Evolutionary conservation across 2,329 filamentous ascomycete species (phyloP), one percentile per base, ranked within the genome.

Genomic region (Periconia macrospinosa): DNA sequence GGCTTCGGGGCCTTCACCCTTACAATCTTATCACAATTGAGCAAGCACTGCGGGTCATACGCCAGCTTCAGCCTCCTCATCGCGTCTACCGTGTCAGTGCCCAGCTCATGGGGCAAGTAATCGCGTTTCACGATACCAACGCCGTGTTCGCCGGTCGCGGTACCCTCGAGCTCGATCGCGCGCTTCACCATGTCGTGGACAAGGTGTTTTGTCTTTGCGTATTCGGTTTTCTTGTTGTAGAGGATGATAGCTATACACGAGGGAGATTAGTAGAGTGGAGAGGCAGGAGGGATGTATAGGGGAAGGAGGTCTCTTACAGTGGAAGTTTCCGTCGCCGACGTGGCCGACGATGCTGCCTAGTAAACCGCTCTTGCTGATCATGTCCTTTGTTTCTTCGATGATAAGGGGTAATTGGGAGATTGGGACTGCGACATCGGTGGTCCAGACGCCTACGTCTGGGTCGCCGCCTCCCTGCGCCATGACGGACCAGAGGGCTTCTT

Each of bases 31-130:
- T 87, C 84, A 63, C 83, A 85, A 61, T 87, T 87, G 23, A 87
- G 76, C 60, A 87, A 66, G 62, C 84, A 84, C 42, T 91, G 76
- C 2, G 90, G 90, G 72, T 94, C 91, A 58, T 92, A 88, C 0
- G 90, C 88, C 64, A 86, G 81, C 78, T 94, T 94, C 71, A 93
- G 85, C 86, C 88, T 90, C 74, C 90, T 83, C 90, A 95, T 95
- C 19, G 88, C 81, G 75, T 92, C 89, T 9, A 95, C 89, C 0
- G 90, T 91, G 13, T 76, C 79, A 70, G 85, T 79, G 13, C 90
- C 89, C 41, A 94, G 78, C 75, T 95, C 90, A 67, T 92, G 88
- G 10, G 85, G 81, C 42, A 95, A 80, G 68, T 93, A 93, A 69
- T 94, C 90, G 61, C 90, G 81, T 83, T 95, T 95, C 52, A 93